phyloP scores from a whole-genome alignment of 192 early-diverging fungal genomes.

The Podila minutissima region DNA sequence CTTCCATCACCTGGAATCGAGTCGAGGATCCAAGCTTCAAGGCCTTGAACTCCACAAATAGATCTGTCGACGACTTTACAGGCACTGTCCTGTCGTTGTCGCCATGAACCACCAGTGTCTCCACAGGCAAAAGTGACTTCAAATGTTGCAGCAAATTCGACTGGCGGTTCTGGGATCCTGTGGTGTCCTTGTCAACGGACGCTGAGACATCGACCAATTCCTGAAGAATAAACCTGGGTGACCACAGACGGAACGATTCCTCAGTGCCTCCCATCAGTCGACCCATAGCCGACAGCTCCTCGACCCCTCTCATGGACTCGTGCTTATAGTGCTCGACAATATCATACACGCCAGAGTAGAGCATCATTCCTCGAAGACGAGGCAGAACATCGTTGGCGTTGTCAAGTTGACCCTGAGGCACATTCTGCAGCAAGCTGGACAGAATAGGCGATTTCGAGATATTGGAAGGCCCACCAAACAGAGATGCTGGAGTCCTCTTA shows the following conservation, averaged over 20 bases:
- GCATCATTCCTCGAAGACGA: slow-evolving; percentile 43
- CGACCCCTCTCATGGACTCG: slow-evolving; percentile 62
- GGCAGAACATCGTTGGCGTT: slow-evolving; percentile 22
- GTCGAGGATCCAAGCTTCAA: slow-evolving; percentile 31
- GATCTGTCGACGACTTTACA: slow-evolving; percentile 27
- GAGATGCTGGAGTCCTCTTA: slow-evolving; percentile 9
- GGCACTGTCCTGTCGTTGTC: slow-evolving; percentile 46
- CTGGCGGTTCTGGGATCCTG: slow-evolving; percentile 40
- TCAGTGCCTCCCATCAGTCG: slow-evolving; percentile 62
- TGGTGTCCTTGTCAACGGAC: slow-evolving; percentile 8
- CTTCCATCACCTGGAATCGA: slow-evolving; percentile 22
- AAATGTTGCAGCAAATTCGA: slow-evolving; percentile 38
- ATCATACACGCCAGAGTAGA: slow-evolving; percentile 60
- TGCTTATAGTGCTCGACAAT: slow-evolving; percentile 59
- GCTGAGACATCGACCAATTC: slow-evolving; percentile 12
- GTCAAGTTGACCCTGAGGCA: not conserved
- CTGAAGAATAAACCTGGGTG: slow-evolving; percentile 34
- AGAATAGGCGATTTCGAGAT: slow-evolving; percentile 30
- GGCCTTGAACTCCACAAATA: slow-evolving; percentile 40
- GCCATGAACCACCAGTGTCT: slow-evolving; percentile 55
- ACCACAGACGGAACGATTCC: slow-evolving; percentile 18
- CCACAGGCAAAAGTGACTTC: slow-evolving; percentile 35
- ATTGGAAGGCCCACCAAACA: slow-evolving; percentile 21
- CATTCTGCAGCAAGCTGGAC: not conserved
- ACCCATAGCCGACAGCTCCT: slow-evolving; percentile 64